phyloP scores from a whole-genome alignment of 805 yeast species.

The Metschnikowia henanensis region DNA sequence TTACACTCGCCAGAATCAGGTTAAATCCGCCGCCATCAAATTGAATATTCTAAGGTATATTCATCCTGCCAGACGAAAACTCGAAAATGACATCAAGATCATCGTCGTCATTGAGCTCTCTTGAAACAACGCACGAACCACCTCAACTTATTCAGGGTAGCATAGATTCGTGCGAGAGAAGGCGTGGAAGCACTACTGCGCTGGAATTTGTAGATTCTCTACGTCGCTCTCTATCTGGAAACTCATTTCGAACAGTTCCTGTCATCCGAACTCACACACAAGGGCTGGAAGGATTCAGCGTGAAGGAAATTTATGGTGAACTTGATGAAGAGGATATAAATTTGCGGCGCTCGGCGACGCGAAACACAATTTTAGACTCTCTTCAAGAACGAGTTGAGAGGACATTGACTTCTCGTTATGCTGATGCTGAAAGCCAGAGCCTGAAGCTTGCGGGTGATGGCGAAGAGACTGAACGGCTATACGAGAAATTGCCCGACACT shows the following conservation, averaged over 20 bases:
- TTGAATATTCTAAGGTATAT: not conserved
- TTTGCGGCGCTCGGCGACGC: constrained; percentile 44
- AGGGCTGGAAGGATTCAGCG: constrained; percentile 25
- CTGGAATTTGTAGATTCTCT: constrained; percentile 3
- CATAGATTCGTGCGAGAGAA: not conserved
- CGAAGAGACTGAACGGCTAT: constrained; percentile 1
- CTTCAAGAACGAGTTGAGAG: constrained; percentile 27
- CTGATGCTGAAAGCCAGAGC: constrained; percentile 22
- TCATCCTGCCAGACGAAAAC: not conserved
- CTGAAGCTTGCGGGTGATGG: not conserved
- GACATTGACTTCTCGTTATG: constrained; percentile 11
- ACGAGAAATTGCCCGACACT: constrained; percentile 25
- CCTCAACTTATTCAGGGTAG: constrained; percentile 3
- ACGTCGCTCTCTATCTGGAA: constrained; percentile 11
- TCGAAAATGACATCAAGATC: constrained; percentile 1
- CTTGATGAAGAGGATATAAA: constrained; percentile 35
- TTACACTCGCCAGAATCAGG: too few relatives aligned
- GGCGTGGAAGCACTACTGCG: not conserved
- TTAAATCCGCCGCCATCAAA: too few relatives aligned
- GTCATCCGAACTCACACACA: constrained; percentile 8
- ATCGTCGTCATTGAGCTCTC: constrained; percentile 7
- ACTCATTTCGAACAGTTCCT: constrained; percentile 8
- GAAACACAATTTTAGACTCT: constrained; percentile 43
- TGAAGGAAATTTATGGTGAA: constrained; percentile 42
- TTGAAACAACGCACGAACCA: constrained; percentile 5